Base-by-base conservation (phyloP, 2,329 filamentous ascomycete species). In the Colletotrichum paranaense region DNA sequence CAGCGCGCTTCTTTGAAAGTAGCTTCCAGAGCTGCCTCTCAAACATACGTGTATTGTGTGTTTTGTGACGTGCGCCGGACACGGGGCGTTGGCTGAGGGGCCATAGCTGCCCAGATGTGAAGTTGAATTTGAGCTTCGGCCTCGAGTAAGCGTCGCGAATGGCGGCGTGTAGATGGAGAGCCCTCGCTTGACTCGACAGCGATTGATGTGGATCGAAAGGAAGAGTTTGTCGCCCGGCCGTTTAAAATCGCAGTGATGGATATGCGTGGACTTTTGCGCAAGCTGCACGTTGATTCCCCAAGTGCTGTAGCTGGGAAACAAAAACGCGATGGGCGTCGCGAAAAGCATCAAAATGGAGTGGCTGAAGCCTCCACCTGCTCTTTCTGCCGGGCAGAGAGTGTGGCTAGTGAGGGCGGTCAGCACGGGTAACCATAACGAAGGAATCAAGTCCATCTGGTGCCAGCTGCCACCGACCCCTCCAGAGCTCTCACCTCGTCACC, bases 61-160 rank as follows among this genome's bases (percentile, higher is more conserved):
- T 87, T 88, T 78, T 87, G 85, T 68, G 83, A 82, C 28, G 85
- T 87, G 73, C 85, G 85, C 76, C 86, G 84, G 59, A 87, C 82
- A 71, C 86, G 81, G 53, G 85, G 85, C 57, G 73, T 75, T 14
- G 76, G 70, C 38, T 76, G 72, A 19, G 74, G 59, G n/a, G 77
- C 69, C 79, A 79, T 80, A 26, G 28, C 62, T 57, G 19, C n/a
- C 26, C 42, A 14, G 6, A 62, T 30, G n/a, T 7, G 32, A 12
- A 67, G 59, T 38, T 70, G 62, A n/a, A 66, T 65, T 62, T 38
- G 35, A 46, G 53, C 53, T 32, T 65, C 35, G 28, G 28, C n/a
- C 19, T 19, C 16, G 24, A 52, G 35, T 14, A 9, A 24, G 4
- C 16, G 55, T 26, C 14, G 22, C 5, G 4, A 7, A 14, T 49